A percentile compares a stretch with the other conserved stretches of the same genome.
Conservation (phyloP, 345 rosid species). For the Pistacia atlantica region DNA sequence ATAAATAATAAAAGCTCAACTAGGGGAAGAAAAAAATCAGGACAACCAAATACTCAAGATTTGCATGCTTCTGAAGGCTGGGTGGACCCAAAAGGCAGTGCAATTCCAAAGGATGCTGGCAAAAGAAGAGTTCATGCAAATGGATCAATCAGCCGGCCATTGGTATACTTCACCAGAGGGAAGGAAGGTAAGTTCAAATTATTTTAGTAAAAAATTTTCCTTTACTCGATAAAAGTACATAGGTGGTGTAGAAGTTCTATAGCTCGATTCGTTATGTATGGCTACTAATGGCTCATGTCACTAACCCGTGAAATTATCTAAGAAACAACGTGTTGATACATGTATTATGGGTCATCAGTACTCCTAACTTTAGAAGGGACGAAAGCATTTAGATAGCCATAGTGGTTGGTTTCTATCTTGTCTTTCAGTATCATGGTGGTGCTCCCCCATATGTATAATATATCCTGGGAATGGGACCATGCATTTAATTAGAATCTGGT, state of each 20-base stretch:
- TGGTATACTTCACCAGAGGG: conserved; percentile 90
- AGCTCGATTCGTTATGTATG: neutral
- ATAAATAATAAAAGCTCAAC: conserved; percentile 37
- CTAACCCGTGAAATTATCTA: neutral
- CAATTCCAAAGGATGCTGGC: conserved; percentile 71
- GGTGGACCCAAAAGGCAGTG: conserved; percentile 57
- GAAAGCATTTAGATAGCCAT: neutral
- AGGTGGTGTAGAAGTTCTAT: neutral
- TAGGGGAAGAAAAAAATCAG: conserved; percentile 48
- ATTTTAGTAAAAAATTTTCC: neutral
- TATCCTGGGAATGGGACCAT: neutral
- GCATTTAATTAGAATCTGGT: neutral
- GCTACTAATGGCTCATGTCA: neutral
- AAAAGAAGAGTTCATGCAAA: conserved; percentile 74
- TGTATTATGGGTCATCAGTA: neutral
- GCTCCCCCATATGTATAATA: neutral
- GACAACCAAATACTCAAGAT: conserved; percentile 35
- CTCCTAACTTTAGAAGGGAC: neutral
- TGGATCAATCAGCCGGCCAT: conserved; percentile 58
- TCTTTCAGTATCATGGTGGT: neutral
- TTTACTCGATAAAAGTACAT: neutral
- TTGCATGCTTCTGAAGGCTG: conserved; percentile 45
- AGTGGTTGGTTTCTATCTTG: neutral
- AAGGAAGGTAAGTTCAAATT: conserved; percentile 57
- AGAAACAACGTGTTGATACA: too few relatives aligned